These are phyloP conservation scores for Stephania japonica DNA, from an alignment of 164 flowering plant genomes.

Conservation along the genomic window DNA sequence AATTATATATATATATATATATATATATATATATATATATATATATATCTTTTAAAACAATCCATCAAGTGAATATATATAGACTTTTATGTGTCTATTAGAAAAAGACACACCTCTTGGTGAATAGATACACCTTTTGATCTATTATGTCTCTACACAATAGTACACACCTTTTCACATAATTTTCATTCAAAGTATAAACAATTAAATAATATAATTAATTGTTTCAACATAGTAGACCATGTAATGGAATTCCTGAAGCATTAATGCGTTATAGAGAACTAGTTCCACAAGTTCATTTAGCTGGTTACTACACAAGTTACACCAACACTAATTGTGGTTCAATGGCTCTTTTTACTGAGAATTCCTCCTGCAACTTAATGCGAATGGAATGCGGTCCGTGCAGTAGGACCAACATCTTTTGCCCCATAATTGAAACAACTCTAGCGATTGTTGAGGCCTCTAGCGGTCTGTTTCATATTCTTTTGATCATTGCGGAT, in stretches of 20 bases:
- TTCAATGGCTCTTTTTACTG: background rate
- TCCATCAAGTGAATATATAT: too few relatives aligned
- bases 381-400: background rate
- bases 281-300: conserved; percentile 47
- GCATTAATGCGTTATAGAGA: conserved; percentile 45
- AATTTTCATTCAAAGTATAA: too few relatives aligned
- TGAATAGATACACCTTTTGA: too few relatives aligned
- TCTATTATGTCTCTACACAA: too few relatives aligned
- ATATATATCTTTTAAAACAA: too few relatives aligned
- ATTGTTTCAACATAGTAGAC: too few relatives aligned
- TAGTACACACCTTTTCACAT: too few relatives aligned
- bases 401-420: conserved; percentile 40
- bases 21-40: too few relatives aligned
- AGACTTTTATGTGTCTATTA: too few relatives aligned
- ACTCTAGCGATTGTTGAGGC: conserved; percentile 35
- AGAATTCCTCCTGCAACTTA: background rate
- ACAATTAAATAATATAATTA: too few relatives aligned
- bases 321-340: background rate
- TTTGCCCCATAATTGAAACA: conserved; percentile 45
- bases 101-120: too few relatives aligned
- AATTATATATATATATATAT: too few relatives aligned
- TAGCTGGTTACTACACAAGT: conserved; percentile 37
- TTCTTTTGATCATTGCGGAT: conserved; percentile 44
- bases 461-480: conserved; percentile 46
- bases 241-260: conserved; percentile 57